Conservation (phyloP, 352 stramenopile species). For the Phytophthora megakarya region DNA sequence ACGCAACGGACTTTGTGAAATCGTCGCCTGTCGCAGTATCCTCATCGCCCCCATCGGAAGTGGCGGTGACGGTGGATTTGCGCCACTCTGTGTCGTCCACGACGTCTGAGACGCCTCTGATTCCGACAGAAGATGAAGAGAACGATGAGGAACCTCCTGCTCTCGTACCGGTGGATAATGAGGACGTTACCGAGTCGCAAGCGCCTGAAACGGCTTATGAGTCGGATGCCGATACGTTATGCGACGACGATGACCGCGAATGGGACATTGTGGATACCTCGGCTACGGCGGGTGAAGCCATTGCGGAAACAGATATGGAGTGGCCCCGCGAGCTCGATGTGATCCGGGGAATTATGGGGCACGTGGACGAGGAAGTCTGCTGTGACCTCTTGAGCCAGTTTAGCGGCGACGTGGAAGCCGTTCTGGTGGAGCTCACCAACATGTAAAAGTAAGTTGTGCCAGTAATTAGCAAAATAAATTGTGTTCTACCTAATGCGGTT, state of each 20-base stretch:
- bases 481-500: no score
- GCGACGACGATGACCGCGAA: conserved; percentile 54
- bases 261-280: conserved; percentile 54
- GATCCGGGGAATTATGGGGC: conserved; percentile 58
- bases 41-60: conserved; percentile 30
- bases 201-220: conserved; percentile 37
- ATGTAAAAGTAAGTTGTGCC: conserved; percentile 40
- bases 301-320: conserved; percentile 34
- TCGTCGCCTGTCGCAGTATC: conserved; percentile 11
- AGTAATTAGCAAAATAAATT: conserved; percentile 35
- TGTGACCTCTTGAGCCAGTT: conserved; percentile 56
- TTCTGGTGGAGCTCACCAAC: conserved; percentile 67
- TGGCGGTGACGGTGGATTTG: conserved; percentile 39
- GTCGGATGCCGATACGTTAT: conserved; percentile 71
- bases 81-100: conserved; percentile 24
- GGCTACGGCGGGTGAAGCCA: conserved; percentile 31
- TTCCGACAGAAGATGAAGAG: conserved; percentile 16
- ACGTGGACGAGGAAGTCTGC: conserved; percentile 50
- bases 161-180: conserved; percentile 8
- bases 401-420: conserved; percentile 60
- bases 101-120: conserved; percentile 2
- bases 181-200: conserved; percentile 14
- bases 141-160: conserved; percentile 26
- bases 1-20: conserved; percentile 33
- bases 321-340: conserved; percentile 53